Evolutionary conservation across 78 protist genomes (phyloP), one percentile per base, ranked within the genome.

Genomic region (Dictyostelium citrinum): DNA sequence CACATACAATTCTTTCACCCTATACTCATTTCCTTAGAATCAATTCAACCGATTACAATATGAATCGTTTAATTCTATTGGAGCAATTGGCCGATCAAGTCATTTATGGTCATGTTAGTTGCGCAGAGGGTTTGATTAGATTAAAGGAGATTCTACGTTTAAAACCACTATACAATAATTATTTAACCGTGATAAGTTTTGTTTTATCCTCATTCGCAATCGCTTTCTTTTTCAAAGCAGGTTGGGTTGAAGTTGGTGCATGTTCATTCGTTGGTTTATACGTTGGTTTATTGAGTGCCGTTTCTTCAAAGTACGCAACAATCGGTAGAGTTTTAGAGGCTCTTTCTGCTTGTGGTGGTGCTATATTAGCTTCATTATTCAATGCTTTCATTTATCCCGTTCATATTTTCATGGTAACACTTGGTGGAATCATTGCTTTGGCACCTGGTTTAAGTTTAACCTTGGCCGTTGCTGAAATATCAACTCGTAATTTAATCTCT

Each of bases 1-100:
- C 93, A n/a, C 93, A 88, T 55, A 79, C 93, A 12, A 88, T 88
- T 88, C 80, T 88, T 17, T 88, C 93, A 45, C 93, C 93, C 68
- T 88, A 88, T 78, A 88, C 93, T 0, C 93, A 88, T 88, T 78
- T 88, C 27, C 64, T 88, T 6, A 43, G 93, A 31, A 88, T 88
- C 5, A 72, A 88, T 29, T 61, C 83, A 16, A 78, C 82, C 0
- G 93, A 88, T 46, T 88, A 88, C 71, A 88, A 88, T 68, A 88
- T 88, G 93, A 72, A 78, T 51, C 60, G 93, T 45, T 35, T 88
- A 0, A 76, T 88, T 6, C 22, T 20, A 16, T 35, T 88, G 6
- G 93, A 88, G 46, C 60, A 27, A 24, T 39, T 88, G 33, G 93
- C 93, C 11, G 93, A 88, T 33, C 61, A 78, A 45, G 93, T 88